These are phyloP conservation scores for Sordariomycetes sp. DNA, from an alignment of 2,329 filamentous ascomycete species.

Conservation along the genomic window DNA sequence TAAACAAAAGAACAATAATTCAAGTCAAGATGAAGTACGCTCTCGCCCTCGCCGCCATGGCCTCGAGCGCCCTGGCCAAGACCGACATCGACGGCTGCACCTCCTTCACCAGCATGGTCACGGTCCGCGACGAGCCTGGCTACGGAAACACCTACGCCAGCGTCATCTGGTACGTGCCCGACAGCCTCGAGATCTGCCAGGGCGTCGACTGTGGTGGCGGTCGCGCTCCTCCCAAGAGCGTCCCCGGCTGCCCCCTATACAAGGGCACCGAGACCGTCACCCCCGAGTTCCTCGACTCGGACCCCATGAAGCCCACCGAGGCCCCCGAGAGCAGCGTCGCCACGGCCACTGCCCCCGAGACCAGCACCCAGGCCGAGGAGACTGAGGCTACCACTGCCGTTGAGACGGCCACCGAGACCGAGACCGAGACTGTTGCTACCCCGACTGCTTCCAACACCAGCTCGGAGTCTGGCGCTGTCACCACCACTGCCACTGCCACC, in stretches of 20 bases:
- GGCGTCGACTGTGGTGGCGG: constrained; percentile 46
- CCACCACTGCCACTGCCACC: no score
- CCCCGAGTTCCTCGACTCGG: constrained; percentile 2
- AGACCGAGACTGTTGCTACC: neutral
- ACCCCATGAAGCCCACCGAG: constrained; percentile 3
- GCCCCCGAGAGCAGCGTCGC: neutral
- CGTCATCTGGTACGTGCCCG: constrained; percentile 31
- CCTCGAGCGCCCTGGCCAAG: constrained; percentile 24
- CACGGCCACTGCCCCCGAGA: neutral
- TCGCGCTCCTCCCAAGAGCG: constrained; percentile 38
- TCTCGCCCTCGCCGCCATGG: constrained; percentile 13
- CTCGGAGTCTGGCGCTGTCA: no score
- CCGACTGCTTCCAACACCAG: no score
- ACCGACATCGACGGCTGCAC: constrained; percentile 39
- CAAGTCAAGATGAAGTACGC: neutral
- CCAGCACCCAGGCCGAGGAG: constrained; percentile 1
- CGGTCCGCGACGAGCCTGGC: constrained; percentile 1
- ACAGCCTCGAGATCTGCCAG: constrained; percentile 41
- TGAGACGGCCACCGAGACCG: neutral
- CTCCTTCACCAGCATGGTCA: constrained; percentile 2
- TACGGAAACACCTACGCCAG: constrained; percentile 4
- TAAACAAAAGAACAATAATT: neutral
- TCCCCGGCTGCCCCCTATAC: constrained; percentile 38
- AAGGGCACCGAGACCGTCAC: constrained; percentile 20
- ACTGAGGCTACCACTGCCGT: constrained; percentile 1